Percentiles rank a stretch among this genome's conserved stretches.
Conservation (phyloP, 2,329 filamentous ascomycete genomes). For the Penicillium decumbens region DNA sequence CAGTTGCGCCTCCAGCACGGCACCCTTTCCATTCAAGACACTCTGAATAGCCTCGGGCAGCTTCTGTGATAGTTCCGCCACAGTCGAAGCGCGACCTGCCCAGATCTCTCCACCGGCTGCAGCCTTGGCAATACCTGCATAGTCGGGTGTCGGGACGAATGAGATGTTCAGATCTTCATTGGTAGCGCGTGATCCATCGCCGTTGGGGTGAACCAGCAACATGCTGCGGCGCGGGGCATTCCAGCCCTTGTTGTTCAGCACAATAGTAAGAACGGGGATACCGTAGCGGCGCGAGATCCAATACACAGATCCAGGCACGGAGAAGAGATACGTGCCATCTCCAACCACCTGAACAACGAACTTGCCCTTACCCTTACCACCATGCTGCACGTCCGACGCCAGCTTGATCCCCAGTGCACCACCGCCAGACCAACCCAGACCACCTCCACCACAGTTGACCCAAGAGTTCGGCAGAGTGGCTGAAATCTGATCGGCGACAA, state of each 20-base stretch:
- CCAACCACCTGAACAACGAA: conserved; percentile 63
- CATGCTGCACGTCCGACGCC: conserved; percentile 53
- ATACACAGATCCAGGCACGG: conserved; percentile 61
- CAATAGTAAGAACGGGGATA: conserved; percentile 62
- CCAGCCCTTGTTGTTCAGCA: conserved; percentile 68
- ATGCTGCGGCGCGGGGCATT: conserved; percentile 60
- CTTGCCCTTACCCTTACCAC: conserved; percentile 50
- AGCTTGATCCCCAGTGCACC: conserved; percentile 72
- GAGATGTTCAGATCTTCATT: conserved; percentile 64
- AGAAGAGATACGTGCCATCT: conserved; percentile 64
- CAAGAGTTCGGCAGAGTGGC: conserved; percentile 64
- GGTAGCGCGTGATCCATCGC: conserved; percentile 56
- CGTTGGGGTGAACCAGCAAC: conserved; percentile 62
- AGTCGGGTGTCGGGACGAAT: conserved; percentile 63
- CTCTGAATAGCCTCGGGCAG: conserved; percentile 56
- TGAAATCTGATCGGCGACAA: conserved; percentile 67
- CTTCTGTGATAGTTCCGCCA: conserved; percentile 51
- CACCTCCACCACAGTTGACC: conserved; percentile 77
- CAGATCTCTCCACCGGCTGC: conserved; percentile 59
- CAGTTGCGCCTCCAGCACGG: conserved; percentile 59
- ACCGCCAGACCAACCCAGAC: conserved; percentile 75
- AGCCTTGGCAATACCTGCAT: conserved; percentile 63
- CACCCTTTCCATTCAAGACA: conserved; percentile 54
- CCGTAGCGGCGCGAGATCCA: conserved; percentile 64
- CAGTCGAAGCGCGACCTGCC: conserved; percentile 56